Base-by-base conservation (phyloP, 106 monocot species). In the Allium sativum region DNA sequence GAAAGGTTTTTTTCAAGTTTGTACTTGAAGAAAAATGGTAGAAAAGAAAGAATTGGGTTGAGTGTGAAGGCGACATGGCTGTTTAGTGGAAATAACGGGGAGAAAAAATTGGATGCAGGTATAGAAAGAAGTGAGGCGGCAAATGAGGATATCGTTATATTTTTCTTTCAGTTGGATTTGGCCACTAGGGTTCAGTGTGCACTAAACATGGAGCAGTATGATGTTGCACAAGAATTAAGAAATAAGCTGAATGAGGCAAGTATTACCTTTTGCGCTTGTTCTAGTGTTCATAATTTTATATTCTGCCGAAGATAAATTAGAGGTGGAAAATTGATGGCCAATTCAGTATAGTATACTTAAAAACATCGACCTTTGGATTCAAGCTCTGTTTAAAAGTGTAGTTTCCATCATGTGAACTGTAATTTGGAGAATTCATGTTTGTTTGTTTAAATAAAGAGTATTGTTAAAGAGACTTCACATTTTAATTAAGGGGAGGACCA, bases 111-210 rank as follows among this genome's bases (percentile, higher is more conserved):
- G 61, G 72, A 84, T 72, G 81, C 79, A 31, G 82, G 41, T 44
- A 62, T 79, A 9, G 95, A 95, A 75, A 74, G 77, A 18, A 95
- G 95, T 48, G 95, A 95, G 72, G 72, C 78, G 51, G 81, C 87
- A 44, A 90, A 90, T 56, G 90, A 95, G 59, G 95, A 95, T 65
- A 84, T 90, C 42, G 47, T 95, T 45, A 70, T 95, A 4, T 87
- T 95, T 77, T 90, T 86, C 57, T 90, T 90, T 44, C 90, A 87
- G 70, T 75, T 90, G 79, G 95, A 95, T 66, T 62, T 95, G 50
- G 77, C 81, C 57, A 90, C 90, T 41, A 71, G 95, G 41, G 82
- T 95, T 47, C 95, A 95, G 79, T 95, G 79, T 76, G 84, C 90
- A 9, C 58, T 95, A 40, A 95, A 95, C 71, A 73, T 69, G 68